Base-by-base conservation (phyloP, 2,329 filamentous ascomycete genomes). In the Penicillium sp. region DNA sequence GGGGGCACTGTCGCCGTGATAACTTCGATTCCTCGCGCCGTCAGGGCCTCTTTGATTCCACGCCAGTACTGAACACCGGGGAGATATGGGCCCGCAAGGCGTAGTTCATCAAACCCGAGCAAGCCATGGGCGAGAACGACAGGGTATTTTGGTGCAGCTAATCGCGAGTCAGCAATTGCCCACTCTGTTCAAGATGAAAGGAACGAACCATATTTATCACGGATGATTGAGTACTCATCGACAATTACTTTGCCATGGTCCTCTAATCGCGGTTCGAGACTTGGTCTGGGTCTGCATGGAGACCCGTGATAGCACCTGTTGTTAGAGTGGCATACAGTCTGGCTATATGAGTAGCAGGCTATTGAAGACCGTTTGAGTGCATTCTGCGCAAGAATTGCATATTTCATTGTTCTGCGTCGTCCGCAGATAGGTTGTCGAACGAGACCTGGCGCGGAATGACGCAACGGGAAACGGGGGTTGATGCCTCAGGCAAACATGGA, bases 41-140 rank as follows among this genome's bases (percentile, higher is more conserved):
- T 74, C 27, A 87, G 68, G 8, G 83, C 84, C 63, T 87, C 82
- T 29, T 77, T 81, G 36, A 87, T 87, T 1, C 85, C 85, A 44
- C 84, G 79, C 85, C 85, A 87, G 68, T 87, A 87, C 53, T 85
- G 80, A 23, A 87, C 76, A 0, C 83, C 82, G 0, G 84, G 85
- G 6, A 86, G 69, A 38, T 76, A 74, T 13, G 72, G 70, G 0
- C 84, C 84, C 2, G 78, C 82, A 5, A 85, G 73, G 16, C 78
- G 82, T 10, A 87, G 70, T 67, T 87, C 84, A 62, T 86, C 83
- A 68, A 87, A 87, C n/a, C 85, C 85, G 21, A 87, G 73, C 11
- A 87, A 76, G n/a, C 85, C 85, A 71, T 87, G 85, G 5, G 85
- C 85, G 10, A 87, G 81, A 48, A 87, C 80, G 51, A 87, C 81